Conservation (phyloP, 1,284 basidiomycete species). For the Polyporus tsugae region DNA sequence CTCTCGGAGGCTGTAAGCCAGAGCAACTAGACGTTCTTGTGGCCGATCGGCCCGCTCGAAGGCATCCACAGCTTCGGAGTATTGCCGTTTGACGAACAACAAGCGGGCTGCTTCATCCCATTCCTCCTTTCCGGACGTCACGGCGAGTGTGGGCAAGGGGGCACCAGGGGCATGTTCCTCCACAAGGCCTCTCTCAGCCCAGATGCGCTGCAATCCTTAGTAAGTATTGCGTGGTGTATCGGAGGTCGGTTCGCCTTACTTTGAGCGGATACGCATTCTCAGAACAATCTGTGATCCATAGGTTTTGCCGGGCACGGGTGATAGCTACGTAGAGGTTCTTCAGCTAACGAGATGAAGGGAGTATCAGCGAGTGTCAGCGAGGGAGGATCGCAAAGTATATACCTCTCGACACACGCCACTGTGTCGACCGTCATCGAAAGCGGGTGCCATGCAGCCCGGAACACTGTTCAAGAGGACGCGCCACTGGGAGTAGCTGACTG, state of each 20-base stretch:
- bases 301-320: conserved; percentile 68
- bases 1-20: conserved; percentile 55
- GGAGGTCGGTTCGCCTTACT: conserved; percentile 45
- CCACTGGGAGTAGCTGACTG: conserved; percentile 59
- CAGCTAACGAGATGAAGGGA: conserved; percentile 48
- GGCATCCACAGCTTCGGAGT: conserved; percentile 66
- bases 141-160: conserved; percentile 55
- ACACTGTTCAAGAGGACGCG: conserved; percentile 60
- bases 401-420: conserved; percentile 68
- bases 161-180: conserved; percentile 51
- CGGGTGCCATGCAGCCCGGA: conserved; percentile 45
- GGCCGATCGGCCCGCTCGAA: conserved; percentile 60
- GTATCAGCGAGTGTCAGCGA: background rate
- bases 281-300: conserved; percentile 72
- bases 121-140: conserved; percentile 45
- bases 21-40: conserved; percentile 54
- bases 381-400: conserved; percentile 17
- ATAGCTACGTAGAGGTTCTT: conserved; percentile 75
- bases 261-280: conserved; percentile 61
- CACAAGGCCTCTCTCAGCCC: conserved; percentile 52
- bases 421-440: conserved; percentile 61
- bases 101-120: conserved; percentile 60
- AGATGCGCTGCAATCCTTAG: conserved; percentile 50
- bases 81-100: conserved; percentile 63
- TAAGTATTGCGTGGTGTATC: background rate